phyloP scores from a whole-genome alignment of 192 early-diverging fungal genomes.

The Martensiomyces pterosporus region DNA sequence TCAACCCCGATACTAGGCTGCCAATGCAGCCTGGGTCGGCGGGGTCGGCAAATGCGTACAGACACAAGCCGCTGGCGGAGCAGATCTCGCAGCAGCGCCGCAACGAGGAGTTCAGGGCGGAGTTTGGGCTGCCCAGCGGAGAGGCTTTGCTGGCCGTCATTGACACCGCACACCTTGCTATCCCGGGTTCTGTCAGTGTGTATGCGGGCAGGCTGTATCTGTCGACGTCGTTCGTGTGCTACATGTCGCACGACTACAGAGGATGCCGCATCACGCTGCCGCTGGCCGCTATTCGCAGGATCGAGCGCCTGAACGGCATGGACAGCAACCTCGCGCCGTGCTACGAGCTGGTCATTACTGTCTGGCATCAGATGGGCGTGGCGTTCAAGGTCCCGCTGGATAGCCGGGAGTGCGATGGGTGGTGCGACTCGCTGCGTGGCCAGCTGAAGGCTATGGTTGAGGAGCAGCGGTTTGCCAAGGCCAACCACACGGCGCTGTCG shows the following conservation, averaged over 20 bases:
- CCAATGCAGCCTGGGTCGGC: constrained; percentile 11
- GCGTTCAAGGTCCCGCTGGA: constrained; percentile 74
- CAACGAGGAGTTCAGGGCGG: constrained; percentile 67
- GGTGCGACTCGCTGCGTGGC: constrained; percentile 73
- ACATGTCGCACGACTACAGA: constrained; percentile 62
- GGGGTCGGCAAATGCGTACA: too few relatives aligned
- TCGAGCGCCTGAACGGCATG: constrained; percentile 77
- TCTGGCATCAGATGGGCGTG: constrained; percentile 89
- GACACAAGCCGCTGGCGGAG: too few relatives aligned
- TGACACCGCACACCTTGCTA: constrained; percentile 52
- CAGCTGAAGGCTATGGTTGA: constrained; percentile 73
- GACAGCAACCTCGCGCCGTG: constrained; percentile 33
- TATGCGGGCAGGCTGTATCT: constrained; percentile 74
- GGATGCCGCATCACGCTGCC: constrained; percentile 78
- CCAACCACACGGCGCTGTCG: constrained; percentile 22
- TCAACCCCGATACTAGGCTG: constrained; percentile 20
- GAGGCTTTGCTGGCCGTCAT: constrained; percentile 66
- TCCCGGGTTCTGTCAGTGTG: constrained; percentile 27
- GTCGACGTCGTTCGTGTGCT: constrained; percentile 85
- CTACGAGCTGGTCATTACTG: constrained; percentile 75
- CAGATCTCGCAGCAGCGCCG: constrained; percentile 72
- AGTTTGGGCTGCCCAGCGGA: constrained; percentile 72
- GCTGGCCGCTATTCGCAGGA: constrained; percentile 84
- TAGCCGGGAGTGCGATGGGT: constrained; percentile 64
- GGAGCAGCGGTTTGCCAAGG: constrained; percentile 67